Conservation (phyloP, 2,329 filamentous ascomycete species). For the Calycina marina region DNA sequence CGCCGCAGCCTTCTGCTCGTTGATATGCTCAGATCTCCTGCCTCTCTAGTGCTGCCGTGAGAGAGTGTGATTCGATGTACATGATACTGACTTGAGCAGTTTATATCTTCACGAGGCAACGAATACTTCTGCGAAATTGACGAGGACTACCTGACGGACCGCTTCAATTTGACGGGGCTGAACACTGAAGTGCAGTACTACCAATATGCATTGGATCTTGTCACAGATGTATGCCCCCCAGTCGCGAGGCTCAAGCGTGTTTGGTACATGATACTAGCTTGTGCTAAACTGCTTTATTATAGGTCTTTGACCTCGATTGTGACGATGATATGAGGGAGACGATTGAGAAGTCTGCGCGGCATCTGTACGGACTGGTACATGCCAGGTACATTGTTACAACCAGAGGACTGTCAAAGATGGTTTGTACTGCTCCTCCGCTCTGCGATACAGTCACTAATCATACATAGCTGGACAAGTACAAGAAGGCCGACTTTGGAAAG, state of each 20-base stretch:
- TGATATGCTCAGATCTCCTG: conserved; percentile 3
- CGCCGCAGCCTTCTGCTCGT: neutral
- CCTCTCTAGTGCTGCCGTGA: too few relatives aligned
- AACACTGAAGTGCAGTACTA: conserved; percentile 98
- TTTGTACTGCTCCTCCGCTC: conserved; percentile 29
- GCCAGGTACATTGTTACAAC: conserved; percentile 96
- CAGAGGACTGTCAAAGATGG: conserved; percentile 89
- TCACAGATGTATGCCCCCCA: conserved; percentile 72
- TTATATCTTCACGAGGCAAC: conserved; percentile 93
- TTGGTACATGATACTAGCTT: too few relatives aligned
- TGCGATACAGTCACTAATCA: conserved; percentile 8
- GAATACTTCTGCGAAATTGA: conserved; percentile 99
- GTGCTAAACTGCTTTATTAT: neutral
- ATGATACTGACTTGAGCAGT: conserved; percentile 44
- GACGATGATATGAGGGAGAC: conserved; percentile 97
- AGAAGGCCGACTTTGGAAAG: conserved; percentile 95
- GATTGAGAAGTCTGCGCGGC: conserved; percentile 92
- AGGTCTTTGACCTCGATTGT: conserved; percentile 86
- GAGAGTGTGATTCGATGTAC: neutral
- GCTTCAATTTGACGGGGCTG: conserved; percentile 93
- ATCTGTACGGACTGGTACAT: conserved; percentile 91
- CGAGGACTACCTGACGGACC: conserved; percentile 94
- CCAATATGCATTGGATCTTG: conserved; percentile 92
- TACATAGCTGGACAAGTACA: conserved; percentile 87
- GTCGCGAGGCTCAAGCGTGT: too few relatives aligned